Percentiles rank a stretch among this genome's conserved stretches.
These are phyloP conservation scores for Dendrobium nobile DNA, from an alignment of 106 monocot species.

Conservation along the genomic window DNA sequence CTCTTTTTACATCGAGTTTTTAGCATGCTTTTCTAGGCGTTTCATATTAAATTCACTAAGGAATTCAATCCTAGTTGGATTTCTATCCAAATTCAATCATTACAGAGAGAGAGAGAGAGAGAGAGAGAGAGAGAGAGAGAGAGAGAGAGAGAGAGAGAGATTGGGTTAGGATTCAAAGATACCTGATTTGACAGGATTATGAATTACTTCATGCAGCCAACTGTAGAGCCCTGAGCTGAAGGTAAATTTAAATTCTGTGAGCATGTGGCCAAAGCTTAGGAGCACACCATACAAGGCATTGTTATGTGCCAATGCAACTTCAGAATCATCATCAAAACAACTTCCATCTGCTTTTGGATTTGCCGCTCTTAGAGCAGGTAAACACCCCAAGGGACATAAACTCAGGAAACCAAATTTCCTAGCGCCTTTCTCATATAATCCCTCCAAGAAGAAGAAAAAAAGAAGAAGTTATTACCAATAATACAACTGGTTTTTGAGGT, in stretches of 20 bases:
- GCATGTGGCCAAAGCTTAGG: conserved; percentile 5
- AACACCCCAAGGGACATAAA: conserved; percentile 14
- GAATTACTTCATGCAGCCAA: conserved; percentile 15
- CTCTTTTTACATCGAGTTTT: not conserved
- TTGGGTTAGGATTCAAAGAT: not conserved
- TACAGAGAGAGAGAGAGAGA: not conserved
- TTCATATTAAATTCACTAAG: not conserved
- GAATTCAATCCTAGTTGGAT: not conserved
- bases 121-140: not conserved
- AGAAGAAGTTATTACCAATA: not conserved
- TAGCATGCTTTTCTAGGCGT: too few relatives aligned
- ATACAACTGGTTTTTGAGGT: not conserved
- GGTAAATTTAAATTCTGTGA: conserved; percentile 21
- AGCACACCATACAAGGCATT: conserved; percentile 20
- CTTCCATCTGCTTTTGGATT: conserved; percentile 22
- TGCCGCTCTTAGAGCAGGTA: conserved; percentile 15
- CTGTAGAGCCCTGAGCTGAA: conserved; percentile 12
- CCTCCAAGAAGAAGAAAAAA: conserved; percentile 4
- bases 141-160: not conserved
- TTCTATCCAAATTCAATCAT: not conserved
- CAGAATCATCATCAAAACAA: conserved; percentile 20
- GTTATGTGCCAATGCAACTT: conserved; percentile 26
- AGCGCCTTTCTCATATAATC: conserved; percentile 20
- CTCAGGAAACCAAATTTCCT: conserved; percentile 17
- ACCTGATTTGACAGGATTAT: conserved; percentile 20